These are phyloP conservation scores for Noccaea caerulescens DNA, from an alignment of 345 rosid genomes.

Conservation along the genomic window DNA sequence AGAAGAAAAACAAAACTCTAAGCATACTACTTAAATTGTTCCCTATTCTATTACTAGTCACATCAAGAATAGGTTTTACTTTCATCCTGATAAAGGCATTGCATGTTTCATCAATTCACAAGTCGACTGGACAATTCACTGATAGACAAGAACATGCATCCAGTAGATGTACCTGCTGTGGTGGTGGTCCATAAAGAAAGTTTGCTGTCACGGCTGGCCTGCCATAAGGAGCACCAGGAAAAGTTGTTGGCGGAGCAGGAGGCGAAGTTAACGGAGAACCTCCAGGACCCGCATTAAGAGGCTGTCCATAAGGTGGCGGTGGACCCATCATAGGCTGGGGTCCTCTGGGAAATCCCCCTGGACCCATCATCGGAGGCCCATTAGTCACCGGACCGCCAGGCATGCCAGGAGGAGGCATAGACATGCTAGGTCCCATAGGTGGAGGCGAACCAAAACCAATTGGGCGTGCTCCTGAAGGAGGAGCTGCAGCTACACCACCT, in stretches of 20 bases:
- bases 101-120: constrained; percentile 7
- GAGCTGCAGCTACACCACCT: constrained; percentile 33
- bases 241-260: constrained; percentile 39
- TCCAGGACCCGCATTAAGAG: constrained; percentile 37
- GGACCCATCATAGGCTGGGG: constrained; percentile 42
- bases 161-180: constrained; percentile 39
- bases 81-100: constrained; percentile 16
- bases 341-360: constrained; percentile 39
- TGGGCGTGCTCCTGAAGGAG: constrained; percentile 42
- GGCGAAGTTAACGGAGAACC: constrained; percentile 40
- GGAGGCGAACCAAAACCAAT: constrained; percentile 44
- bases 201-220: constrained; percentile 38
- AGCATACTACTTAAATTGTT: background rate
- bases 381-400: constrained; percentile 28
- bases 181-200: constrained; percentile 40
- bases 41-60: constrained; percentile 8
- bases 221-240: constrained; percentile 40
- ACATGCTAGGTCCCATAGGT: constrained; percentile 35
- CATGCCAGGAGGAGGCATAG: constrained; percentile 6
- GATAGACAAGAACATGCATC: constrained; percentile 1
- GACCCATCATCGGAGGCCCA: constrained; percentile 41
- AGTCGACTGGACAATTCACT: background rate
- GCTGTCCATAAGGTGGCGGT: constrained; percentile 37
- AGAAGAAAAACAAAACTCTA: constrained; percentile 11
- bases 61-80: constrained; percentile 16